Evolutionary conservation across 1,284 basidiomycete species (phyloP), one percentile per base, ranked within the genome.

Genomic region (Trichosporon sp.): DNA sequence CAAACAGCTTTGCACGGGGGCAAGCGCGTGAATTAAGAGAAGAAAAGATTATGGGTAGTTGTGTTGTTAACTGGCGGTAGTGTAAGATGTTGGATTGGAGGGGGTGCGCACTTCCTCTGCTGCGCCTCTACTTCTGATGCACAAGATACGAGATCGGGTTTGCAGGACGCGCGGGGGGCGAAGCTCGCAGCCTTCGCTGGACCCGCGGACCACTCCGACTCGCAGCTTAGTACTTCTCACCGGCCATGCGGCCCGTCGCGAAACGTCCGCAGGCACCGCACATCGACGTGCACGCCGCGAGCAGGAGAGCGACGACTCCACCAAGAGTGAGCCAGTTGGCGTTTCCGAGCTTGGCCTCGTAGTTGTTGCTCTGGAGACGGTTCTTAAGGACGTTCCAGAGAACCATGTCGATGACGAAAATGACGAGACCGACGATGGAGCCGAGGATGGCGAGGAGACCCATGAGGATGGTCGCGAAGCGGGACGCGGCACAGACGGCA

Each of bases 341-440:
- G 73, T 81, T 82, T 12, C 83, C 83, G 78, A 82, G 75, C 32
- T 69, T 71, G 61, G 82, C 80, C 16, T 76, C 40, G 69, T 85
- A 80, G 37, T 87, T 88, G 19, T 86, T 85, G 71, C 88, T 83
- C 68, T 86, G 84, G 77, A 91, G 87, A 67, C 87, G 86, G 76
- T 88, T 82, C 74, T 89, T 88, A 31, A 88, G 88, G 71, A 91
- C 87, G 69, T 89, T 89, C 83, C 91, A 94, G 68, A 94, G 87
- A 35, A 89, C 88, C 88, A 93, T 91, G 83, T 92, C 91, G 79
- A 93, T 86, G 63, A 92, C 84, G 84, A 89, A 93, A 2, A 86
- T 89, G 76, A 92, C 84, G 68, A 92, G 85, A 3, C 89, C 89
- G 76, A 87, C 82, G 70, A 93, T 79, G 40, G 88, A 84, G 5